Base-by-base conservation (phyloP, 768 basidiomycete species). In the Candolleomyces eurysporus region DNA sequence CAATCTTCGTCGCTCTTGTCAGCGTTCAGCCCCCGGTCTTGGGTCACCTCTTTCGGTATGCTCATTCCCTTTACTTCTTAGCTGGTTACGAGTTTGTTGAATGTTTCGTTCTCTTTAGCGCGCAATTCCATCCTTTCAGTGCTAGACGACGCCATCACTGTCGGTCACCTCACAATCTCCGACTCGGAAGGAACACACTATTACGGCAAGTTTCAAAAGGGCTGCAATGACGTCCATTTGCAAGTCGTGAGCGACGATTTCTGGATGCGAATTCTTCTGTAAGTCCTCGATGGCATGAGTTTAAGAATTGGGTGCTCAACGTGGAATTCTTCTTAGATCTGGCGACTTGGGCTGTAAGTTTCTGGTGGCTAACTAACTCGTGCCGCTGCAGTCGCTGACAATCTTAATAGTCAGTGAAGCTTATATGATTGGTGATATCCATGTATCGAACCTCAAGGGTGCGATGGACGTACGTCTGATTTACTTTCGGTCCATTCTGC, bases 401-500 rank as follows among this genome's bases (percentile, higher is more conserved):
- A n/a, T 55, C 62, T 61, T 48, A 62, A 60, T 60, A 89, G 87
- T 89, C 75, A 88, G 87, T 70, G 87, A 89, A 78, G 87, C 86
- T 3, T 89, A 86, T 71, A 88, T 89, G 87, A 78, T 88, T 70
- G 87, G 87, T 57, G 87, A 89, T 62, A 76, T 88, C 40, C 78
- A 88, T 66, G 84, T 87, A 7, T 80, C 79, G 62, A 79, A 78
- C 66, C 82, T 88, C 63, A 85, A 83, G 68, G 76, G 79, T 21
- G 78, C 80, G 40, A 87, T 88, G 87, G 79, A 86, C 67, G 87
- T 87, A 71, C 61, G 86, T 79, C 39, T 17, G 40, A 31, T 14
- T 43, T 43, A 53, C n/a, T 32, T 39, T 16, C 21, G 21, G 14
- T 9, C 10, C 8, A 56, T 48, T 6, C 40, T 17, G 16, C n/a